Conservation (phyloP, 345 rosid genomes). For the Lepidium didymum region DNA sequence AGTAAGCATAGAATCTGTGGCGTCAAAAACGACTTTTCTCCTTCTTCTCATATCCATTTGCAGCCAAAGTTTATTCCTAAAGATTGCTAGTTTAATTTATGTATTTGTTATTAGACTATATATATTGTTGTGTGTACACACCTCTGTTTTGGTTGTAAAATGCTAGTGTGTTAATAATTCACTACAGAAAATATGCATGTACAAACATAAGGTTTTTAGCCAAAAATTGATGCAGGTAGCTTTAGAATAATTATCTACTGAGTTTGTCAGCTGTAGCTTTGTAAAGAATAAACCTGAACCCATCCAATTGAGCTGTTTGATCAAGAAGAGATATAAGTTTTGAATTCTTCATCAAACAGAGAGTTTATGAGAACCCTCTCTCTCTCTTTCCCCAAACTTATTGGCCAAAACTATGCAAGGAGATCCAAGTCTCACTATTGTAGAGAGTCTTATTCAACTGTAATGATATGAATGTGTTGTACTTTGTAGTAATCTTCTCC, state of each 20-base stretch:
- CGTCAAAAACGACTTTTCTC: conserved; percentile 40
- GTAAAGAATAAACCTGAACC: too few species aligned
- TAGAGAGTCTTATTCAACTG: too few species aligned
- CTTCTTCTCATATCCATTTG: conserved; percentile 17
- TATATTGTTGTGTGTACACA: background rate
- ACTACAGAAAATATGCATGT: background rate
- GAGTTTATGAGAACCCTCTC: too few species aligned
- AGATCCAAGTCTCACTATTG: too few species aligned
- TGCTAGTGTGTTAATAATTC: background rate
- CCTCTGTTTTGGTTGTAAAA: background rate
- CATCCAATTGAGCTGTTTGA: too few species aligned
- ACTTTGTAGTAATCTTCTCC: too few species aligned
- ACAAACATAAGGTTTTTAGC: conserved; percentile 9
- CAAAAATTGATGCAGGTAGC: conserved; percentile 11
- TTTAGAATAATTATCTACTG: background rate
- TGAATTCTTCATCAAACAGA: too few species aligned
- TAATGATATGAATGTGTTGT: too few species aligned
- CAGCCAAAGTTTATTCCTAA: conserved; percentile 23
- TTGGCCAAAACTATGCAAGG: too few species aligned
- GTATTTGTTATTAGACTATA: background rate
- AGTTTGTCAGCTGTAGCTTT: too few species aligned
- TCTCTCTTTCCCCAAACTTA: too few species aligned
- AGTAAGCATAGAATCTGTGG: conserved; percentile 65
- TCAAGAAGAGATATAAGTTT: too few species aligned
- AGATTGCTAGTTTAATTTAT: conserved; percentile 13